Evolutionary conservation across 1,139 yeast genomes (phyloP).

Genomic region (Meyerozyma athensensis): DNA sequence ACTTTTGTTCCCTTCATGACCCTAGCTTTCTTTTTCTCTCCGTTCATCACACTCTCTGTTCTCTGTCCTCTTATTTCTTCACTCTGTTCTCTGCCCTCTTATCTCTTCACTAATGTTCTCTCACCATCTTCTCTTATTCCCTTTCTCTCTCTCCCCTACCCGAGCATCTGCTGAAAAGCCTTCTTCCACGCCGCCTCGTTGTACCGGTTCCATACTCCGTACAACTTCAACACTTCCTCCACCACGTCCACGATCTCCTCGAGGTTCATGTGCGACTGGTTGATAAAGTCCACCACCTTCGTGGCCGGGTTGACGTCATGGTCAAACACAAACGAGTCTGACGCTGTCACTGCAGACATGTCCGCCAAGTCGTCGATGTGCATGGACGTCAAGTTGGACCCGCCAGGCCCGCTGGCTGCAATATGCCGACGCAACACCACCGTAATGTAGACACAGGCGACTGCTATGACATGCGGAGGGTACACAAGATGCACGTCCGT

Average conservation of each 20-base stretch:
- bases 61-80: no score
- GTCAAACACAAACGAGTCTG: conserved; percentile 22
- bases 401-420: conserved; percentile 17
- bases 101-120: not conserved
- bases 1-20: no score
- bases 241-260: conserved; percentile 75
- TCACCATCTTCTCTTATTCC: not conserved
- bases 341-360: conserved; percentile 10
- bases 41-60: no score
- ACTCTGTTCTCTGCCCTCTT: no score
- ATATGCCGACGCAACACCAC: conserved; percentile 50
- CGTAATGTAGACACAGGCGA: conserved; percentile 73
- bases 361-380: conserved; percentile 39
- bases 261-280: conserved; percentile 70
- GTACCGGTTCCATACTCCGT: conserved; percentile 80
- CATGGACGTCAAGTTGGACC: conserved; percentile 14
- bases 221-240: conserved; percentile 74
- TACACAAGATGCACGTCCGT: conserved; percentile 78
- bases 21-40: no score
- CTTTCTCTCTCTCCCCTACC: no score
- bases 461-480: conserved; percentile 90
- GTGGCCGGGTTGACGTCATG: conserved; percentile 43
- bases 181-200: conserved; percentile 53
- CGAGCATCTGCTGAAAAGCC: conserved; percentile 41
- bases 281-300: conserved; percentile 60